Evolutionary conservation across 257 asterid species (phyloP).

Genomic region (Forsythia suspensa): DNA sequence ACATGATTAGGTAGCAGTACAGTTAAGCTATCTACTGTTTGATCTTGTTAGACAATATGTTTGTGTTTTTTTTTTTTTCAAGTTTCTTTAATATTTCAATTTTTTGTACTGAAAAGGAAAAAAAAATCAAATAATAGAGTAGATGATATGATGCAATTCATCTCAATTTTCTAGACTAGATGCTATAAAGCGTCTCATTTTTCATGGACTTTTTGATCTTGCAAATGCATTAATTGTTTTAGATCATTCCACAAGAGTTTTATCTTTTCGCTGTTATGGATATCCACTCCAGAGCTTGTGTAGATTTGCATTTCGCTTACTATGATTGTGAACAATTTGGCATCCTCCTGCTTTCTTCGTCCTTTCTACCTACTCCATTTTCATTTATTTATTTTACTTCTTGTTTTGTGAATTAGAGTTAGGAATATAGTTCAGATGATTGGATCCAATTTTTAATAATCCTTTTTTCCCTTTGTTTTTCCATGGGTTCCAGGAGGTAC

Average conservation of each 20-base stretch:
- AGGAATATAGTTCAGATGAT: neutral
- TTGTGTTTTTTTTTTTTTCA: neutral
- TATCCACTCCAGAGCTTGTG: neutral
- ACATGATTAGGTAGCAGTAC: neutral
- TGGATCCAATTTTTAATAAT: neutral
- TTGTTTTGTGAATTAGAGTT: neutral
- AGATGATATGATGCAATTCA: neutral
- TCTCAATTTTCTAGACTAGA: neutral
- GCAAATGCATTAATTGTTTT: neutral
- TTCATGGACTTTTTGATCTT: neutral
- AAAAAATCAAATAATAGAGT: neutral
- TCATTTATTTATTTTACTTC: neutral
- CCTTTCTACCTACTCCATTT: neutral
- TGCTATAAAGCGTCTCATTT: neutral
- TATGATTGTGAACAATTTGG: neutral
- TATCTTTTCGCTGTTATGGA: neutral
- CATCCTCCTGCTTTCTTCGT: neutral
- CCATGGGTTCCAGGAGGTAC: slow-evolving; percentile 79
- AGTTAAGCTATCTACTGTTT: neutral
- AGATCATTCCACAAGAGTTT: neutral
- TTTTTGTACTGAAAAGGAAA: neutral
- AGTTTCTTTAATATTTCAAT: neutral
- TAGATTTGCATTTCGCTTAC: neutral
- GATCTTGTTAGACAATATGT: neutral
- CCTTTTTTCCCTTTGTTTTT: slow-evolving; percentile 17